These are phyloP conservation scores for Naganishia sp. DNA, from an alignment of 1,284 basidiomycete species.

Conservation along the genomic window DNA sequence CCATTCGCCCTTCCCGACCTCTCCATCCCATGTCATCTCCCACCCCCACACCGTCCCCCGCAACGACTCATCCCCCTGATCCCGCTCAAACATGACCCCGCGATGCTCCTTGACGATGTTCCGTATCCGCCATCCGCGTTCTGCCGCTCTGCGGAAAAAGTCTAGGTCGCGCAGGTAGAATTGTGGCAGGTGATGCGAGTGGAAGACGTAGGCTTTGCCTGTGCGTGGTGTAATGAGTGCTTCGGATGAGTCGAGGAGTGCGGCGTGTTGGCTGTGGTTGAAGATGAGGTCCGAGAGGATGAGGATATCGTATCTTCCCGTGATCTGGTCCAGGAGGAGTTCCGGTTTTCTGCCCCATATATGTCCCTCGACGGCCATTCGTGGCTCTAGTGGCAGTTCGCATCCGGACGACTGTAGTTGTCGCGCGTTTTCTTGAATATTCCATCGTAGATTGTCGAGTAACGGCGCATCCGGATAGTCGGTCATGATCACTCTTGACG, in stretches of 20 bases:
- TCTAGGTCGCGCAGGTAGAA: conserved; percentile 79
- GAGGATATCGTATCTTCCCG: conserved; percentile 68
- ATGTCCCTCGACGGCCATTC: conserved; percentile 65
- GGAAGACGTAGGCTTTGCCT: conserved; percentile 73
- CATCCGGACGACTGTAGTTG: neutral
- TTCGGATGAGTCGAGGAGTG: conserved; percentile 33
- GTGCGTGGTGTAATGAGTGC: conserved; percentile 43
- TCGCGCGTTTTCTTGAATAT: conserved; percentile 64
- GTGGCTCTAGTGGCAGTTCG: neutral
- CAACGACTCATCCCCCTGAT: conserved; percentile 67
- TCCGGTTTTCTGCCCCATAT: conserved; percentile 78
- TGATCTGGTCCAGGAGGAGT: conserved; percentile 58
- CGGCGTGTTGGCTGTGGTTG: conserved; percentile 50
- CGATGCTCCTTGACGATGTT: conserved; percentile 69
- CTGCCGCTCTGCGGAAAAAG: conserved; percentile 72
- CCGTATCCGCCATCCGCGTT: conserved; percentile 72
- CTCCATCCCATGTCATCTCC: conserved; percentile 32
- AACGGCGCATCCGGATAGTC: conserved; percentile 86
- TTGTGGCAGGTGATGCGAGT: conserved; percentile 85
- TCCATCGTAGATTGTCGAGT: conserved; percentile 74
- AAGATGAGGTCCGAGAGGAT: conserved; percentile 80
- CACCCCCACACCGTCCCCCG: conserved; percentile 65
- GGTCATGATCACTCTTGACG: conserved; percentile 66
- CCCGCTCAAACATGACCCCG: conserved; percentile 84
- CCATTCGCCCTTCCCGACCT: conserved; percentile 8